Evolutionary conservation across 2,329 filamentous ascomycete species (phyloP), one percentile per base, ranked within the genome.

Genomic region (Curvularia spicifera): DNA sequence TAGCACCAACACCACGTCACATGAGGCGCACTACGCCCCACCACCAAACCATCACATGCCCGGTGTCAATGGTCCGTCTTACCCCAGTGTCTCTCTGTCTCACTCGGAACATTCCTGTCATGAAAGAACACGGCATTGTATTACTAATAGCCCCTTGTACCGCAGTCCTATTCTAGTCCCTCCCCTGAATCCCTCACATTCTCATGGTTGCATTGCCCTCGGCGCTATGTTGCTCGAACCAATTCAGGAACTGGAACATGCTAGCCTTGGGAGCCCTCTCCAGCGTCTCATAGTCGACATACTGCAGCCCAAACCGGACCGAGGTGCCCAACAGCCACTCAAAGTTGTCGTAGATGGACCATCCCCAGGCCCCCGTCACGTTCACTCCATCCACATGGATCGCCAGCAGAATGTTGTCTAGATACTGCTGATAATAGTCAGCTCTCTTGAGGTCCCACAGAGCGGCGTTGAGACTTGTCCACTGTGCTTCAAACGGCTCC

Each of bases 281-380:
- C 57, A 80, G 60, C 45, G 70, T 74, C 24, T 72, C 76, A 47
- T 79, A 79, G 53, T 80, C 77, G 6, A 80, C 71, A 60, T 80
- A 78, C 69, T 80, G 78, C 64, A 80, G 46, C 9, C 78, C 78
- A 57, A 80, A 80, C 52, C 76, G 61, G 4, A 75, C 74, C 20
- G 62, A 61, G 1, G 66, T 71, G 2, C 80, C 80, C 22, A 71
- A 57, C 4, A 61, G 54, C 78, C 78, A 80, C 63, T 80, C 78
- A 40, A 78, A 79, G 50, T 80, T 80, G 51, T 80, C 78, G 49
- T 74, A 72, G 48, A 79, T 74, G 4, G 76, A 71, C 78, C 78
- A 80, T 0, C 73, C 75, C 66, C 75, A 79, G 1, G 78, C 78
- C 2, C 78, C 78, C 15, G 76, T 78, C 33, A 80, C 77, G 56